Evolutionary conservation across 495 filamentous ascomycete species (phyloP).

Genomic region (Lophiotrema nucula): DNA sequence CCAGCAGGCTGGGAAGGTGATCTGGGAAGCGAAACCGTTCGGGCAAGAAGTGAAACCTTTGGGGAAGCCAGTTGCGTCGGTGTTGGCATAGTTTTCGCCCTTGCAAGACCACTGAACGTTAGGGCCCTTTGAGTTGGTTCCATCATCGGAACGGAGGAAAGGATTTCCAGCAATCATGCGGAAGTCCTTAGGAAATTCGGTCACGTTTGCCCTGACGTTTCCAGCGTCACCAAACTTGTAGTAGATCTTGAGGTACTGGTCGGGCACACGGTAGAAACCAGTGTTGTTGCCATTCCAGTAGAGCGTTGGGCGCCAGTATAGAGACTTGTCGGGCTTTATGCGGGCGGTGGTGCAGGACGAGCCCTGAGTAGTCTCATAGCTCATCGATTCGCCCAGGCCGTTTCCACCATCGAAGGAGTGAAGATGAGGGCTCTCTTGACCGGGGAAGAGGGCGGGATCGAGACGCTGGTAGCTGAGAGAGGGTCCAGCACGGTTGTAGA

Average conservation of each 20-base stretch:
- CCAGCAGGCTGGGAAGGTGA: slow-evolving; percentile 33
- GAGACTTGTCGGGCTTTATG: slow-evolving; percentile 30
- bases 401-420: slow-evolving; percentile 35
- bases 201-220: slow-evolving; percentile 23
- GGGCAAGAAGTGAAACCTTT: slow-evolving; percentile 32
- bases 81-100: slow-evolving; percentile 21
- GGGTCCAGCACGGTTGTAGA: slow-evolving; percentile 30
- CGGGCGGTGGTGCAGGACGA: slow-evolving; percentile 28
- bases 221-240: slow-evolving; percentile 32
- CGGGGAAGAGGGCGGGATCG: slow-evolving; percentile 28
- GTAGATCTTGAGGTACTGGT: slow-evolving; percentile 31
- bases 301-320: slow-evolving; percentile 33
- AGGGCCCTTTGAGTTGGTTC: slow-evolving; percentile 5
- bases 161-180: slow-evolving; percentile 30
- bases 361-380: slow-evolving; percentile 18
- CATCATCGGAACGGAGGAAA: slow-evolving; percentile 11
- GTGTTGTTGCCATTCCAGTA: slow-evolving; percentile 33
- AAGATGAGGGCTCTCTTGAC: slow-evolving; percentile 26
- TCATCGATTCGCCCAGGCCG: slow-evolving; percentile 15
- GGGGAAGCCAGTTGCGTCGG: slow-evolving; percentile 27
- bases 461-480: slow-evolving; percentile 30
- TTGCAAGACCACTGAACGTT: slow-evolving; percentile 28
- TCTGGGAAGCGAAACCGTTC: slow-evolving; percentile 27
- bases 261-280: slow-evolving; percentile 29
- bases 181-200: slow-evolving; percentile 28